phyloP scores from a whole-genome alignment of 805 yeast species.

The Pichia heedii region DNA sequence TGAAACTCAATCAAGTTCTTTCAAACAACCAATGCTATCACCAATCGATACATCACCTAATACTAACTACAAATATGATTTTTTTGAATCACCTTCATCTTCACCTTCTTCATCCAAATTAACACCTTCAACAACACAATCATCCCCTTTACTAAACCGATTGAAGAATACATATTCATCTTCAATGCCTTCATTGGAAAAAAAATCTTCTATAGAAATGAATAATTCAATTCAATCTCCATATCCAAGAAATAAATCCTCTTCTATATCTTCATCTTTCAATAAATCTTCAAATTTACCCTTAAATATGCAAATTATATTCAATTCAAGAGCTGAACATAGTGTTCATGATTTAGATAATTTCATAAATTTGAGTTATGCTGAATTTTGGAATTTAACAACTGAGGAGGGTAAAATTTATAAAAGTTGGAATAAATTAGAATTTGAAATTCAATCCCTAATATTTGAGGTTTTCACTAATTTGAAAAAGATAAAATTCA shows the following conservation, averaged over 20 bases:
- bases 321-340: slow-evolving; percentile 21
- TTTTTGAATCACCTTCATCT: background rate
- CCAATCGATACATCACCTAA: slow-evolving; percentile 2
- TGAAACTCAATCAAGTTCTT: background rate
- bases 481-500: slow-evolving; percentile 20
- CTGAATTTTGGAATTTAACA: slow-evolving; percentile 23
- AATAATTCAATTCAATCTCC: background rate
- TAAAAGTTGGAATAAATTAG: slow-evolving; percentile 20
- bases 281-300: slow-evolving; percentile 11
- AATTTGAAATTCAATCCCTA: slow-evolving; percentile 23
- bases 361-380: slow-evolving; percentile 20
- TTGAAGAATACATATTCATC: background rate
- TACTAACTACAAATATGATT: background rate
- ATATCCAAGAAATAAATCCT: background rate
- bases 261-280: background rate
- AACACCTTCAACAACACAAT: background rate
- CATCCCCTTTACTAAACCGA: background rate
- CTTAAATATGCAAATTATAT: slow-evolving; percentile 16
- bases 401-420: slow-evolving; percentile 16
- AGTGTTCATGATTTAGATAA: slow-evolving; percentile 16
- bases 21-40: slow-evolving; percentile 8
- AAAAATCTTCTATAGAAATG: background rate
- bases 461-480: slow-evolving; percentile 23
- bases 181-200: background rate
- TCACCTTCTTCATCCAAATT: too few species aligned